Percentiles rank a stretch among this genome's conserved stretches.
These are phyloP conservation scores for Favolaschia claudopus DNA, from an alignment of 768 basidiomycete species.

Conservation along the genomic window DNA sequence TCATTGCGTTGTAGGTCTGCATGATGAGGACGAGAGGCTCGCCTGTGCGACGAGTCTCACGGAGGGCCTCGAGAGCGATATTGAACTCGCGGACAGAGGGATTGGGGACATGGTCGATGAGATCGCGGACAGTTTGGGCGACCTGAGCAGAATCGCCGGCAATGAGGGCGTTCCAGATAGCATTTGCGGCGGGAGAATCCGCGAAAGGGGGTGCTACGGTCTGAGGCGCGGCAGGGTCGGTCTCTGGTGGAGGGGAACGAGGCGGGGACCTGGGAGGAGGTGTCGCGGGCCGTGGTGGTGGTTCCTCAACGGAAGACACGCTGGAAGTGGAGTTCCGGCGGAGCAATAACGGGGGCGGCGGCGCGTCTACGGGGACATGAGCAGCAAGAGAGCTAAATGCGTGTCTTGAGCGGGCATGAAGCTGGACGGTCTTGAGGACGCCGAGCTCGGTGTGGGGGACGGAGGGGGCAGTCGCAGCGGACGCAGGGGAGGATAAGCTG, in stretches of 20 bases:
- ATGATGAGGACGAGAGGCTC: slow-evolving; percentile 65
- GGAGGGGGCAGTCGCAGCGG: no score
- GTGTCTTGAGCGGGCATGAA: slow-evolving; percentile 69
- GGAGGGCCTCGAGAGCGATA: slow-evolving; percentile 62
- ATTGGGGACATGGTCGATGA: slow-evolving; percentile 36
- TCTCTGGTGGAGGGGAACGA: slow-evolving; percentile 12
- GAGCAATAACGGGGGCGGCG: slow-evolving; percentile 42
- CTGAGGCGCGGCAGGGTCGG: slow-evolving; percentile 38
- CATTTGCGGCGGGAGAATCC: slow-evolving; percentile 22
- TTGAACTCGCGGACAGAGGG: slow-evolving; percentile 68
- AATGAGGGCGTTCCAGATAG: slow-evolving; percentile 36
- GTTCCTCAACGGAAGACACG: slow-evolving; percentile 33
- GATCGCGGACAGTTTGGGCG: slow-evolving; percentile 44
- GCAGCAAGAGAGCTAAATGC: slow-evolving; percentile 52
- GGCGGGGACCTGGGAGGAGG: slow-evolving; percentile 27
- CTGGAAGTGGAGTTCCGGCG: slow-evolving; percentile 59
- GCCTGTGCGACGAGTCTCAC: slow-evolving; percentile 51
- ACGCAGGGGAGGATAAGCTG: slow-evolving; percentile 66
- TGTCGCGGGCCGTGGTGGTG: slow-evolving; percentile 29
- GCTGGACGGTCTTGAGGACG: slow-evolving; percentile 69
- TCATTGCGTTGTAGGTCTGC: slow-evolving; percentile 77
- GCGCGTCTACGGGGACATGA: slow-evolving; percentile 15
- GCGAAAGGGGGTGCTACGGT: slow-evolving; percentile 22
- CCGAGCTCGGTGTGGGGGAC: slow-evolving; percentile 45
- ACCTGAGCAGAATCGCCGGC: slow-evolving; percentile 34